Percentiles rank a stretch among this genome's conserved stretches.
Evolutionary conservation across 768 basidiomycete species (phyloP).

Genomic region (Panellus pusillus): DNA sequence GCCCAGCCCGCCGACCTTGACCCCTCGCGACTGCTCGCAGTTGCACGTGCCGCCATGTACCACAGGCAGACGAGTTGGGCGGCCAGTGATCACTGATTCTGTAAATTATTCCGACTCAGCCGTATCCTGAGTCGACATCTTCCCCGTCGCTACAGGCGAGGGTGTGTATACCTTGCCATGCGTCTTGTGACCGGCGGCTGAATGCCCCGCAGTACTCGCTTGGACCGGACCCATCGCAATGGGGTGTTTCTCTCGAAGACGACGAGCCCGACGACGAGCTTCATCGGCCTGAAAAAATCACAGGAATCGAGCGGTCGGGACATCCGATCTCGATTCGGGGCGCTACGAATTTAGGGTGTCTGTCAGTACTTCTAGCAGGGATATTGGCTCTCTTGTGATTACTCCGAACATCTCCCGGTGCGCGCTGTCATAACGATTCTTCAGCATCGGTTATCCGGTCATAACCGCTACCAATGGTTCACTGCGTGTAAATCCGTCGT

Average conservation of each 20-base stretch:
- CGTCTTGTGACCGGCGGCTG: background rate
- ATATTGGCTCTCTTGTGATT: slow-evolving; percentile 19
- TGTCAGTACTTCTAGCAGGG: slow-evolving; percentile 36
- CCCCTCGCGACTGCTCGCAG: no score
- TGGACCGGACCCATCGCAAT: slow-evolving; percentile 53
- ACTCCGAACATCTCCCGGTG: background rate
- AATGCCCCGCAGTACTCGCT: slow-evolving; percentile 45
- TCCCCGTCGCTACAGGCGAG: slow-evolving; percentile 18
- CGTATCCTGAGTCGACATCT: slow-evolving; percentile 19
- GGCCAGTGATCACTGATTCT: background rate
- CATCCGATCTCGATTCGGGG: slow-evolving; percentile 62
- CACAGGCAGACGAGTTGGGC: slow-evolving; percentile 16
- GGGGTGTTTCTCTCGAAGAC: slow-evolving; percentile 46
- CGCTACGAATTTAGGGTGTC: slow-evolving; percentile 60
- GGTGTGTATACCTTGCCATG: slow-evolving; percentile 17
- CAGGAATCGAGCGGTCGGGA: slow-evolving; percentile 45
- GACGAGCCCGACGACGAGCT: slow-evolving; percentile 44
- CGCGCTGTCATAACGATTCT: background rate
- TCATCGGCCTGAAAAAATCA: slow-evolving; percentile 23
- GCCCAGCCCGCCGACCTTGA: background rate
- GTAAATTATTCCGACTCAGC: slow-evolving; percentile 21
- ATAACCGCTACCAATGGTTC: slow-evolving; percentile 30
- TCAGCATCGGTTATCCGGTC: slow-evolving; percentile 38
- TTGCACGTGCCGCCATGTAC: slow-evolving; percentile 13
- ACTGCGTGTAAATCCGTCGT: slow-evolving; percentile 31